These are phyloP conservation scores for Quercus phellos DNA, from an alignment of 331 rosid species.

Conservation along the genomic window DNA sequence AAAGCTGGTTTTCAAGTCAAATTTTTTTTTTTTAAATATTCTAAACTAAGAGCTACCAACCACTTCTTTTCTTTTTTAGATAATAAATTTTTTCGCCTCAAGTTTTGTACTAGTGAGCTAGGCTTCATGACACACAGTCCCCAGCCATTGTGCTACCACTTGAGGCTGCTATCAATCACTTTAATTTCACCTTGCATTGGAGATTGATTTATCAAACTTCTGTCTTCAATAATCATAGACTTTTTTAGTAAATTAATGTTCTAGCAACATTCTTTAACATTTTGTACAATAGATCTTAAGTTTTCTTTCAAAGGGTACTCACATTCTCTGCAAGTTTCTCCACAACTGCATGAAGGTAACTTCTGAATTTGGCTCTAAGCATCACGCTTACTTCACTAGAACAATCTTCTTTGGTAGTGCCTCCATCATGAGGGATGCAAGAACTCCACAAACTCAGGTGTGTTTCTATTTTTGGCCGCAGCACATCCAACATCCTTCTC, in stretches of 20 bases:
- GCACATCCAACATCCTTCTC: constrained; percentile 23
- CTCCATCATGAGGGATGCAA: constrained; percentile 19
- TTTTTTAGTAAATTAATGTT: neutral
- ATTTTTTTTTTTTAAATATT: neutral
- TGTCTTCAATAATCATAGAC: neutral
- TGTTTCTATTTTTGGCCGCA: constrained; percentile 29
- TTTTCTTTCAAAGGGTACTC: neutral
- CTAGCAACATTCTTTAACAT: neutral
- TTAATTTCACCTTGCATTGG: too few relatives aligned
- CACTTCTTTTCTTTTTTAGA: neutral
- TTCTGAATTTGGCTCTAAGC: constrained; percentile 32
- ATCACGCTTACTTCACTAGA: constrained; percentile 21
- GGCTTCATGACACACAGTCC: too few relatives aligned
- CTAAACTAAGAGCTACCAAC: neutral
- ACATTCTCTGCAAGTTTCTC: constrained; percentile 33
- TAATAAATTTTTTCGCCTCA: too few relatives aligned
- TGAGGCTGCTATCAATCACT: too few relatives aligned
- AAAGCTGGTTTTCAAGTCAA: neutral
- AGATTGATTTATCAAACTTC: too few relatives aligned
- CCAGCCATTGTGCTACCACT: too few relatives aligned
- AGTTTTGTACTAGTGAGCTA: too few relatives aligned
- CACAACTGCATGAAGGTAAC: constrained; percentile 20
- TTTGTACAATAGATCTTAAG: neutral
- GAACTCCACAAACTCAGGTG: constrained; percentile 19
- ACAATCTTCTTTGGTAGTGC: constrained; percentile 13